These are phyloP conservation scores for Colletotrichum sp. DNA, from an alignment of 2,329 filamentous ascomycete species.

Conservation along the genomic window DNA sequence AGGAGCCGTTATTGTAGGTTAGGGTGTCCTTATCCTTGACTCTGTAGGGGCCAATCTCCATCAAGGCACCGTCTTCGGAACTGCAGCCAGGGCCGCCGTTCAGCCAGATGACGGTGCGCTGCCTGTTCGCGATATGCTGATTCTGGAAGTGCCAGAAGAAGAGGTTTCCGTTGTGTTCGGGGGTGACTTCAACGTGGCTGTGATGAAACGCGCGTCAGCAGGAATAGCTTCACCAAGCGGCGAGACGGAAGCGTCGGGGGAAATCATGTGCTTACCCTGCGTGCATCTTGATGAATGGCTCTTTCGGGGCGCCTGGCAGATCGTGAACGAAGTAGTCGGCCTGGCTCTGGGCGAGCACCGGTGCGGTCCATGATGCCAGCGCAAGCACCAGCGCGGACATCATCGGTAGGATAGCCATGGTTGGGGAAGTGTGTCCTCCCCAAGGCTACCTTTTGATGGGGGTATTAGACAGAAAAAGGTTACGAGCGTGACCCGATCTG, in stretches of 20 bases:
- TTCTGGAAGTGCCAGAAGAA: slow-evolving; percentile 99
- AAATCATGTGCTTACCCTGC: slow-evolving; percentile 74
- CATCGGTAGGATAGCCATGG: slow-evolving; percentile 22
- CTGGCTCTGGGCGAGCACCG: slow-evolving; percentile 35
- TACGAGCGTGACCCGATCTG: background rate
- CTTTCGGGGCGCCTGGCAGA: slow-evolving; percentile 80
- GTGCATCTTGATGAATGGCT: slow-evolving; percentile 91
- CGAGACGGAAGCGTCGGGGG: background rate
- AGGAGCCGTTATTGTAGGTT: slow-evolving; percentile 88
- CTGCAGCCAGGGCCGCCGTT: slow-evolving; percentile 98
- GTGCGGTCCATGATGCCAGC: slow-evolving; percentile 44
- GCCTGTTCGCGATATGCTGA: slow-evolving; percentile 88
- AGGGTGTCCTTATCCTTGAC: slow-evolving; percentile 76
- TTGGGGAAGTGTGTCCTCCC: slow-evolving; percentile 20
- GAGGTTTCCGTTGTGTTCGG: slow-evolving; percentile 86
- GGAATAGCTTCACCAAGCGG: background rate
- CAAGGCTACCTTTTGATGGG: slow-evolving; percentile 9
- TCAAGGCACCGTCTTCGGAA: slow-evolving; percentile 94
- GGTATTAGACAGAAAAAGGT: background rate
- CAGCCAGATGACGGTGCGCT: slow-evolving; percentile 93
- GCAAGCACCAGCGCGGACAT: slow-evolving; percentile 38
- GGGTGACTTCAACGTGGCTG: slow-evolving; percentile 90
- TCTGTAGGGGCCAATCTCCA: slow-evolving; percentile 94
- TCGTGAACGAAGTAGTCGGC: slow-evolving; percentile 90
- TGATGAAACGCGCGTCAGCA: slow-evolving; percentile 29